Base-by-base conservation (phyloP, 2,329 filamentous ascomycete genomes). In the Coniochaeta hoffmannii region DNA sequence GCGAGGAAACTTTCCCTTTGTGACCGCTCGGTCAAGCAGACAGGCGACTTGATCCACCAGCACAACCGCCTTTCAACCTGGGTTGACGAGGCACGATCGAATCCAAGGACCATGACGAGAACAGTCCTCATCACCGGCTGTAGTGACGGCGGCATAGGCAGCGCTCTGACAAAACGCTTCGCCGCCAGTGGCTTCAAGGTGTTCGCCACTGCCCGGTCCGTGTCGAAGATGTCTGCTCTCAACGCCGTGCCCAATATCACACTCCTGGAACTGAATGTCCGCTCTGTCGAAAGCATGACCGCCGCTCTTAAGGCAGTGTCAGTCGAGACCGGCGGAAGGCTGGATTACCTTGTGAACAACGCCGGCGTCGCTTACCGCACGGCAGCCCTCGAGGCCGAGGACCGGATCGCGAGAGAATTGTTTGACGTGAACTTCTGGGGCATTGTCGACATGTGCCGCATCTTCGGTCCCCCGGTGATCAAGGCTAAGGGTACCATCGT, bases 401-500 rank as follows among this genome's bases (percentile, higher is more conserved):
- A 64, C 14, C 54, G 59, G 4, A 36, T 17, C 10, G 57, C 60
- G 26, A 63, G 59, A 35, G 31, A 59, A 1, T 55, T 67, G 24
- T 68, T 67, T 36, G 65, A 66, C 19, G 63, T 67, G 28, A 69
- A 69, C 53, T 62, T 68, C 57, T 59, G 64, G 10, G 66, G 61
- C n/a, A 61, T 63, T 1, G 60, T 69, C 36, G 62, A 62, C 31
- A 58, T 68, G 11, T 63, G 63, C 15, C 61, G 66, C 36, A 59
- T 61, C 1, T 67, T 69, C 51, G 56, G 61, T 14, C 61, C 63
- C 14, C 46, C 67, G 54, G 58, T 69, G 19, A 62, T 67, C 55
- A 62, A 62, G 34, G 57, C 64, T 3, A 65, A 66, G 57, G 65
- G 67, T 3, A 65, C 61, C 53, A 58, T 58, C 4, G 62, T 64